phyloP scores from a whole-genome alignment of 2,329 filamentous ascomycete species.

The Xylariales sp. region DNA sequence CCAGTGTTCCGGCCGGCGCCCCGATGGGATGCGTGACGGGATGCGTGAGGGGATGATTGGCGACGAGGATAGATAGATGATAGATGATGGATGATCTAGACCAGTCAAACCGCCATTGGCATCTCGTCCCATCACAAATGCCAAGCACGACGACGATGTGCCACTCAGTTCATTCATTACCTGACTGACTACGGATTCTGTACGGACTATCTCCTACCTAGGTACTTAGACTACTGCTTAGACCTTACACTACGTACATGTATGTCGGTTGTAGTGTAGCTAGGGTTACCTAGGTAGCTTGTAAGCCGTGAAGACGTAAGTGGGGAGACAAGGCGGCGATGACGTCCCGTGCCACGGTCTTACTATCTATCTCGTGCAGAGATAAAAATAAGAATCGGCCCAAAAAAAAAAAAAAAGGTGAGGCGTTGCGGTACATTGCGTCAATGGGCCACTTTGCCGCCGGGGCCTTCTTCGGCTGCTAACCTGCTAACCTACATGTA shows the following conservation, averaged over 20 bases:
- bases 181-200: no score
- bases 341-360: conserved; percentile 22
- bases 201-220: no score
- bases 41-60: background rate
- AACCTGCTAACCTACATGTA: background rate
- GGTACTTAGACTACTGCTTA: no score
- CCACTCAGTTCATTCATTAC: no score
- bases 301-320: conserved; percentile 26
- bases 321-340: conserved; percentile 23
- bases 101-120: conserved; percentile 15
- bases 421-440: conserved; percentile 13
- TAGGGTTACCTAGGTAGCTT: conserved; percentile 2
- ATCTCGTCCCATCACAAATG: conserved; percentile 10
- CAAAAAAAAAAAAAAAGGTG: conserved; percentile 4
- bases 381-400: conserved; percentile 13
- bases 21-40: background rate
- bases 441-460: conserved; percentile 17
- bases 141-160: conserved; percentile 1
- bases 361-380: conserved; percentile 1
- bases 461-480: background rate
- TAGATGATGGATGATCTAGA: conserved; percentile 1
- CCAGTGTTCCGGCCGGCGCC: no score
- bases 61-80: background rate
- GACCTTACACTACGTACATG: no score
- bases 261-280: no score